Base-by-base conservation (phyloP, 225 moss, liverwort and hornwort species). In the Ulota crispa region DNA sequence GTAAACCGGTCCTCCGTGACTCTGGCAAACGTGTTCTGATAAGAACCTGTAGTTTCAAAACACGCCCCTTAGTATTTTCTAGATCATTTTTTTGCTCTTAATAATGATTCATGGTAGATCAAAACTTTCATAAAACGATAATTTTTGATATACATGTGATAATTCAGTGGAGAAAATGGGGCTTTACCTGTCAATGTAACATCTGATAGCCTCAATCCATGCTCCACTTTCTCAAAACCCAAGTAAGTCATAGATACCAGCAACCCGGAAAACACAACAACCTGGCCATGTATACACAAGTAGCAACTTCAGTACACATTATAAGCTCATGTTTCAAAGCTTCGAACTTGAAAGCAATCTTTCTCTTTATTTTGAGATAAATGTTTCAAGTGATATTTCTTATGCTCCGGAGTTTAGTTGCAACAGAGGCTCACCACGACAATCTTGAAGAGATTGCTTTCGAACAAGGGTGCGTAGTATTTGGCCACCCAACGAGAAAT, bases 181-280 rank as follows among this genome's bases (percentile, higher is more conserved):
- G 57, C 77, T 18, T 68, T 43, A 98, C 98, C 95, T 73, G 92
- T 84, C 63, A 92, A 85, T 55, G 98, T 94, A 42, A 98, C 95
- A 78, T 95, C 98, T n/a, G 98, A 98, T 19, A 98, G 90, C 81
- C 77, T 89, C 65, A 98, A 86, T 10, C 98, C 98, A 76, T 95
- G 98, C 82, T 88, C 85, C 84, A 98, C 87, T 77, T 98, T 95
- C 41, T 76, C 74, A 32, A 98, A 98, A 62, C 98, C 98, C 84
- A 98, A 81, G 75, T 94, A 98, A 2, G 91, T 66, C 98, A 98
- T 98, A 9, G 91, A 81, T 24, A 82, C 93, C 56, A 98, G 78
- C 36, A 98, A 85, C 32, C 61, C 92, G 6, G 84, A 41, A 30
- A 95, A 98, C 70, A 92, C 68, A 57, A 91, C 1, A 16, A 98